A percentile compares a stretch with the other conserved stretches of the same genome.
These are phyloP conservation scores for Beauveria sp. DNA, from an alignment of 2,329 filamentous ascomycete species.

Conservation along the genomic window DNA sequence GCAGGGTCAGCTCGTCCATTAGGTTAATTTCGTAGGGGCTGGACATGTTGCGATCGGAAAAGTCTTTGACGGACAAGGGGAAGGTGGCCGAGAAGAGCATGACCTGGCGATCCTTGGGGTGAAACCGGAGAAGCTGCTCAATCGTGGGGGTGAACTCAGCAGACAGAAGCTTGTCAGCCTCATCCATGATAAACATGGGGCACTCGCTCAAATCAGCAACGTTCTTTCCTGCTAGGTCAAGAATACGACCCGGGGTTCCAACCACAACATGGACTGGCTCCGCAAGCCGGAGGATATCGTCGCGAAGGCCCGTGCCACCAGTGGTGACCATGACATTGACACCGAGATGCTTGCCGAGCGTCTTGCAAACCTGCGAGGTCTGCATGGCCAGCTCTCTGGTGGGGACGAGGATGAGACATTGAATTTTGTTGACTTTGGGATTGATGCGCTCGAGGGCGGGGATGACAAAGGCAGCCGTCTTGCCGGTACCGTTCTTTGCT, in stretches of 20 bases:
- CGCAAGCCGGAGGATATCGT: conserved; percentile 91
- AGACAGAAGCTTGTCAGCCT: conserved; percentile 95
- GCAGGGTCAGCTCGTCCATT: conserved; percentile 97
- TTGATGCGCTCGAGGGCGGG: conserved; percentile 93
- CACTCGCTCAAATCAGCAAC: conserved; percentile 95
- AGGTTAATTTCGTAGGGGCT: conserved; percentile 98
- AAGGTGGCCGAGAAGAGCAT: conserved; percentile 99
- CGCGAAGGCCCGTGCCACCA: conserved; percentile 86
- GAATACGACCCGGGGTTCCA: conserved; percentile 90
- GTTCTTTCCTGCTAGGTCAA: conserved; percentile 92
- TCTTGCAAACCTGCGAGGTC: conserved; percentile 99
- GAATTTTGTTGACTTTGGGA: conserved; percentile 91
- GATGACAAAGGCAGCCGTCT: conserved; percentile 96
- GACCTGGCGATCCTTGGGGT: conserved; percentile 94
- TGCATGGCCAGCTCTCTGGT: conserved; percentile 96
- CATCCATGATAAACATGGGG: conserved; percentile 98
- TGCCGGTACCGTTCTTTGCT: conserved; percentile 97
- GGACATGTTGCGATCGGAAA: conserved; percentile 97
- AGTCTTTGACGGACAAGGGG: conserved; percentile 91
- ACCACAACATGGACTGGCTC: conserved; percentile 97
- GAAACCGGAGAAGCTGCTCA: conserved; percentile 89
- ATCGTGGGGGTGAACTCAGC: conserved; percentile 96
- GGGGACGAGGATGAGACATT: conserved; percentile 91
- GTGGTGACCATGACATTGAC: conserved; percentile 99
- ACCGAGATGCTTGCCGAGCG: conserved; percentile 89